Evolutionary conservation across 2,329 filamentous ascomycete species (phyloP).

Genomic region (Fusarium setosum): DNA sequence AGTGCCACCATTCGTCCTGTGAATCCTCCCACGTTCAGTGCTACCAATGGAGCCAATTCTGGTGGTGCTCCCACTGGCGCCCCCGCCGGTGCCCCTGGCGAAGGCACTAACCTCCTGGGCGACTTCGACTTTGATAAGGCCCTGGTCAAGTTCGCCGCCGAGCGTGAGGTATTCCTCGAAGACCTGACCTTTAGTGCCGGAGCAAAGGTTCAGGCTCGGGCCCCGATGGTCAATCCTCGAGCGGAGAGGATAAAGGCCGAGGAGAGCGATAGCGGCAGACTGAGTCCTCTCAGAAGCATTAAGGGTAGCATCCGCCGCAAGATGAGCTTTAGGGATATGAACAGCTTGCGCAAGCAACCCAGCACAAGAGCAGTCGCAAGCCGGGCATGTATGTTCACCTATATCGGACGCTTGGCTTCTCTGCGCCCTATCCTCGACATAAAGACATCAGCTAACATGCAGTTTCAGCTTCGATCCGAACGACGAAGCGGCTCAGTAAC

Average conservation of each 20-base stretch:
- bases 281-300: constrained; percentile 69
- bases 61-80: constrained; percentile 35
- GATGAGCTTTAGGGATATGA: constrained; percentile 95
- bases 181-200: constrained; percentile 91
- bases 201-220: constrained; percentile 76
- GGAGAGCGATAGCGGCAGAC: constrained; percentile 67
- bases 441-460: constrained; percentile 42
- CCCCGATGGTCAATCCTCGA: constrained; percentile 80
- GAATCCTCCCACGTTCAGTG: constrained; percentile 45
- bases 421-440: background rate
- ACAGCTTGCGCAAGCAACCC: constrained; percentile 89
- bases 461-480: constrained; percentile 71
- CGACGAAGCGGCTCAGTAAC: constrained; percentile 89
- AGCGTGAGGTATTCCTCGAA: constrained; percentile 92
- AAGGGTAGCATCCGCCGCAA: constrained; percentile 91
- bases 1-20: constrained; percentile 70
- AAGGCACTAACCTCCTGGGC: constrained; percentile 53
- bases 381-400: constrained; percentile 44
- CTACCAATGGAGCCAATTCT: constrained; percentile 34
- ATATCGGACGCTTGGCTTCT: background rate
- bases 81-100: constrained; percentile 42
- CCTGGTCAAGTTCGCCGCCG: constrained; percentile 92
- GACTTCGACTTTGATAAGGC: constrained; percentile 96
- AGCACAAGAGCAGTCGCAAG: constrained; percentile 71
- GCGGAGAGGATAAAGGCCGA: constrained; percentile 85